phyloP scores from a whole-genome alignment of 1,139 yeast genomes.

The Nakaseomyces bracarensis region DNA sequence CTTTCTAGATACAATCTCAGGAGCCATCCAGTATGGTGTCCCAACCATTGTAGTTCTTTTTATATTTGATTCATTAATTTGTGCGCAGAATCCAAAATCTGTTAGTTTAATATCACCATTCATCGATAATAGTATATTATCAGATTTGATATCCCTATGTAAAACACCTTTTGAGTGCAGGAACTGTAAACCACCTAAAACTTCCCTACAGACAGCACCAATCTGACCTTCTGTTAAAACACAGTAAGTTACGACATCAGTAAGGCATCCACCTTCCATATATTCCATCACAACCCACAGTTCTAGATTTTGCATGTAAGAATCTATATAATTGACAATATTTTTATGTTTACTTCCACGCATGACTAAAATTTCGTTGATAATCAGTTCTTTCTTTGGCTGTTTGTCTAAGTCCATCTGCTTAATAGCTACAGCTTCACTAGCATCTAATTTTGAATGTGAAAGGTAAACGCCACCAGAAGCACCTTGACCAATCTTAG shows the following conservation, averaged over 20 bases:
- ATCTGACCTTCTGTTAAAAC: conserved; percentile 95
- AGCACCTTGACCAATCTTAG: conserved; percentile 93
- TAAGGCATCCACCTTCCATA: conserved; percentile 95
- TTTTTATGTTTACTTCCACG: conserved; percentile 77
- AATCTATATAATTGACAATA: conserved; percentile 85
- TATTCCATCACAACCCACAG: conserved; percentile 98
- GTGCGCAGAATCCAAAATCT: conserved; percentile 82
- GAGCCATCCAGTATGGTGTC: conserved; percentile 99
- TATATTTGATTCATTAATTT: conserved; percentile 73
- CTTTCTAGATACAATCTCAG: conserved; percentile 88
- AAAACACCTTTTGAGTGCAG: conserved; percentile 90
- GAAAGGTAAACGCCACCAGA: conserved; percentile 95
- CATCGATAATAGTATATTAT: conserved; percentile 74
- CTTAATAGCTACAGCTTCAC: conserved; percentile 75
- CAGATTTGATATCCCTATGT: conserved; percentile 94
- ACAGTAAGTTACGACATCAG: conserved; percentile 91
- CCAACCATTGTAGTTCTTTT: conserved; percentile 98
- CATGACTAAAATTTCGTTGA: conserved; percentile 88
- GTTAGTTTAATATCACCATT: conserved; percentile 87
- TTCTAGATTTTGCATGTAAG: conserved; percentile 64
- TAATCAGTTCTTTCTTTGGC: conserved; percentile 88
- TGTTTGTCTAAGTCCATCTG: conserved; percentile 88
- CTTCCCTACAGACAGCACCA: conserved; percentile 92
- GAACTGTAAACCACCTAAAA: conserved; percentile 75
- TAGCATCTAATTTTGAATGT: conserved; percentile 46